These are phyloP conservation scores for Ceratocystis colombiana DNA, from an alignment of 2,329 filamentous ascomycete species.

Conservation along the genomic window DNA sequence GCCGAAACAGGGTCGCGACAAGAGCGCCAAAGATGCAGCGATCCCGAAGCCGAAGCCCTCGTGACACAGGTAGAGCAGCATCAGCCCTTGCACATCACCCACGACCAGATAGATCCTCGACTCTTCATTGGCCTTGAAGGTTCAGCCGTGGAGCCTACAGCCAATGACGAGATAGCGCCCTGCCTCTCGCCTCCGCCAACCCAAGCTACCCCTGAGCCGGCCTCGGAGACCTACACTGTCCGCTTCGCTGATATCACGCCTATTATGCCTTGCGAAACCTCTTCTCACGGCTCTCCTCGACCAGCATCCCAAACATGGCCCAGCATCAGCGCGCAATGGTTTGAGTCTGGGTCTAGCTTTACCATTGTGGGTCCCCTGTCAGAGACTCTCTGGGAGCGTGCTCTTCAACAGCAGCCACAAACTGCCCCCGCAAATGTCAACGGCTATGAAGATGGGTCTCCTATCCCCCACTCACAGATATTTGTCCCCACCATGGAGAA, in stretches of 20 bases:
- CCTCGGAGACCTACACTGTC: not conserved
- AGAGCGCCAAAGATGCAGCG: not conserved
- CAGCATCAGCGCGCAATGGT: not conserved
- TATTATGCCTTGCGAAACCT: not conserved
- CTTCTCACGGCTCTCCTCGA: not conserved
- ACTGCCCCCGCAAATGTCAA: not conserved
- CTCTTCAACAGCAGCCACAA: slow-evolving; percentile 16
- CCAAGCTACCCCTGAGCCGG: not conserved
- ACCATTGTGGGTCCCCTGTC: slow-evolving; percentile 18
- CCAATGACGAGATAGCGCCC: not conserved
- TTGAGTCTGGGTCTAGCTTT: slow-evolving; percentile 15
- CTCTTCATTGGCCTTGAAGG: slow-evolving; percentile 16
- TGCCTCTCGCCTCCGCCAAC: not conserved
- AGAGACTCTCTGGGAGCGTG: slow-evolving; percentile 23
- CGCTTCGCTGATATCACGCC: slow-evolving; percentile 16
- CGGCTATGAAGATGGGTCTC: no score
- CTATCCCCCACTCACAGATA: not conserved
- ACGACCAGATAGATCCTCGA: slow-evolving; percentile 22
- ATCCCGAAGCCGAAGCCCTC: not conserved
- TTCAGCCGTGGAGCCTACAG: not conserved
- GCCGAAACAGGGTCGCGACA: no score
- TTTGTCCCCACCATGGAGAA: slow-evolving; percentile 22
- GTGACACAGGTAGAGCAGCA: not conserved
- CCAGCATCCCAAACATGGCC: not conserved
- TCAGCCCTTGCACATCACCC: not conserved